Percentiles rank a stretch among this genome's conserved stretches.
Conservation (phyloP, 352 stramenopile species). For the Phytophthora palmivora region DNA sequence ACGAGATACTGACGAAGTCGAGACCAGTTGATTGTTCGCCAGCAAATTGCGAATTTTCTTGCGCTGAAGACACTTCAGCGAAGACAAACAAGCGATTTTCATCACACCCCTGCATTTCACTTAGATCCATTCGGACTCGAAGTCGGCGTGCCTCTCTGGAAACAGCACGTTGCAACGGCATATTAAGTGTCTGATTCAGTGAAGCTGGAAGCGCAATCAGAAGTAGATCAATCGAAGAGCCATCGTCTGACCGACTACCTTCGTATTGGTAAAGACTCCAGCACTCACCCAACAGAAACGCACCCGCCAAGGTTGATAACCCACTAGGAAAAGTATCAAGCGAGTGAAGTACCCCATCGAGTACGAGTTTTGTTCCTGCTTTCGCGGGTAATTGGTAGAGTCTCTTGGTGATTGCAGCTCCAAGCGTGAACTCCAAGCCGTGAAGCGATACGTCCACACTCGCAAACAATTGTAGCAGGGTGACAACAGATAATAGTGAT, state of each 20-base stretch:
- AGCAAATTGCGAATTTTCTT: neutral
- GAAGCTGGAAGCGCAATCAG: neutral
- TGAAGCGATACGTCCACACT: constrained; percentile 5
- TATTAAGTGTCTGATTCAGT: neutral
- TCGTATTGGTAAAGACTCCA: constrained; percentile 1
- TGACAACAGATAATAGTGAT: constrained; percentile 2
- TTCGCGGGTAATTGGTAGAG: neutral
- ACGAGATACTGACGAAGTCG: neutral
- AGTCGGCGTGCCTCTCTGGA: neutral
- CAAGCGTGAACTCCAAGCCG: neutral
- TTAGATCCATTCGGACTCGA: neutral
- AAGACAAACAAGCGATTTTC: neutral
- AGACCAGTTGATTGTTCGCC: neutral
- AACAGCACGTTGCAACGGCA: neutral
- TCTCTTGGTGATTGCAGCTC: neutral
- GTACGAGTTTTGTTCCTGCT: neutral
- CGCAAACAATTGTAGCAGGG: constrained; percentile 5
- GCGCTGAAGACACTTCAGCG: neutral
- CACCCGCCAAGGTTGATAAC: neutral
- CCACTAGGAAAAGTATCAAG: neutral
- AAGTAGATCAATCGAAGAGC: constrained; percentile 7
- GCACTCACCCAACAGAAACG: neutral
- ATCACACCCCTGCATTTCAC: neutral
- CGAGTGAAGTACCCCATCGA: constrained; percentile 2
- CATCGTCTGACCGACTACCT: neutral